These are phyloP conservation scores for Datura wrightii DNA, from an alignment of 257 asterid species.

Conservation along the genomic window DNA sequence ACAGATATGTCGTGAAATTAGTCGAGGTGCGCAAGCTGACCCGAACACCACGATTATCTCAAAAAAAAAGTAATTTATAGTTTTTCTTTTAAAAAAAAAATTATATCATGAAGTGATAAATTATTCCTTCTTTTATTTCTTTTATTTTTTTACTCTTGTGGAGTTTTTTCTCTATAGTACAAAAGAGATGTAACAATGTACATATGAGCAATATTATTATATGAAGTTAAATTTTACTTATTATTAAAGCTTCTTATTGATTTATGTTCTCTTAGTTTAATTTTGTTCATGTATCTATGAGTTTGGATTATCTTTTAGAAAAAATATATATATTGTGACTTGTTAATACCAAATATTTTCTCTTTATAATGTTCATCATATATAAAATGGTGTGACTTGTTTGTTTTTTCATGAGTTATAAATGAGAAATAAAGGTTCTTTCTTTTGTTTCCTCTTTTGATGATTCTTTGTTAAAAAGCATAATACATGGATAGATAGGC, in stretches of 20 bases:
- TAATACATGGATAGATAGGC: too few relatives aligned
- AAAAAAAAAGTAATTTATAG: too few relatives aligned
- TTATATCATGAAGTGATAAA: background rate
- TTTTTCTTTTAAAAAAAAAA: too few relatives aligned
- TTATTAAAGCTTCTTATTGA: background rate
- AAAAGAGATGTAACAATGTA: conserved; percentile 29
- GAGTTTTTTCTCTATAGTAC: background rate
- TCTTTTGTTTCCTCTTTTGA: too few relatives aligned
- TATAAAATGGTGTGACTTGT: background rate
- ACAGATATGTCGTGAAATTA: too few relatives aligned
- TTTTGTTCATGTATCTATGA: background rate
- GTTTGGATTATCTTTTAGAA: conserved; percentile 8
- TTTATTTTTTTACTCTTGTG: conserved; percentile 1
- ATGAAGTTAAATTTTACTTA: conserved; percentile 23
- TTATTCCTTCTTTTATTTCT: background rate
- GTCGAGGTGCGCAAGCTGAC: too few relatives aligned
- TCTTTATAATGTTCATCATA: background rate
- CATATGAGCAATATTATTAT: conserved; percentile 11
- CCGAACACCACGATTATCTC: too few relatives aligned
- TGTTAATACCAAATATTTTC: background rate
- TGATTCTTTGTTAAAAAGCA: too few relatives aligned
- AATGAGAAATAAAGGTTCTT: background rate
- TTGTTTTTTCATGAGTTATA: background rate
- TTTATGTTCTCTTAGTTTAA: background rate
- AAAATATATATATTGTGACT: background rate